Conservation (phyloP, 371 early-diverging fungal species). For the Capniomyces stellatus region DNA sequence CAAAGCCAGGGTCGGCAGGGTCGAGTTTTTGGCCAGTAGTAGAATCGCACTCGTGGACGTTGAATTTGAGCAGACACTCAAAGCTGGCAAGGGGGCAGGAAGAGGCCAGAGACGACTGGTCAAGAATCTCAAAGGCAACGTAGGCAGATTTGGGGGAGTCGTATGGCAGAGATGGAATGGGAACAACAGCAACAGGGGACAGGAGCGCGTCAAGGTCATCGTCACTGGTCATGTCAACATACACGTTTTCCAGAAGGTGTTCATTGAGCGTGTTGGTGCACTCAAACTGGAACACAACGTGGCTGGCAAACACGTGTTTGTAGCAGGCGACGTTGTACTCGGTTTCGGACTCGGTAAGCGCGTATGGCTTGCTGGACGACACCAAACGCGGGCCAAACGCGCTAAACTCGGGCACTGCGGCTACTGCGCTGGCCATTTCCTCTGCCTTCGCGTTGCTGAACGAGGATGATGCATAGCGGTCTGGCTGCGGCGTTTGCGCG, state of each 20-base stretch:
- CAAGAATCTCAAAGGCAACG: conserved; percentile 41
- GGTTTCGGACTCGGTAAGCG: conserved; percentile 84
- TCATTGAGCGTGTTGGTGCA: conserved; percentile 88
- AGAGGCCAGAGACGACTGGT: conserved; percentile 4
- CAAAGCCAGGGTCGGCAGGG: conserved; percentile 55
- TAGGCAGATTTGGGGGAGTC: conserved; percentile 64
- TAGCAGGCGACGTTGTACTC: conserved; percentile 83
- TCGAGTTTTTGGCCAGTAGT: conserved; percentile 74
- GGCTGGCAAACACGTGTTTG: conserved; percentile 80
- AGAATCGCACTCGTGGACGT: conserved; percentile 90
- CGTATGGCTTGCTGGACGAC: conserved; percentile 51
- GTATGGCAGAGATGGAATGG: conserved; percentile 46
- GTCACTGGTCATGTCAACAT: conserved; percentile 62
- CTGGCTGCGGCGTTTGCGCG: conserved; percentile 1
- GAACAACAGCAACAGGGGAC: conserved; percentile 19
- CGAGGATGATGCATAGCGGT: background rate
- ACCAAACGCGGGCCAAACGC: conserved; percentile 65
- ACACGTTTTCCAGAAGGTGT: conserved; percentile 74
- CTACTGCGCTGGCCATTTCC: conserved; percentile 9
- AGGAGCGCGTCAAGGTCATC: conserved; percentile 29
- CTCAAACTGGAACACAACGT: conserved; percentile 90
- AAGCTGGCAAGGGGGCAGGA: conserved; percentile 38
- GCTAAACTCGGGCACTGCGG: conserved; percentile 34
- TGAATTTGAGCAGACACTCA: conserved; percentile 70
- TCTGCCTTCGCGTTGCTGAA: conserved; percentile 1